Evolutionary conservation across 2,329 filamentous ascomycete genomes (phyloP).

Genomic region (Cercospora berteroae): DNA sequence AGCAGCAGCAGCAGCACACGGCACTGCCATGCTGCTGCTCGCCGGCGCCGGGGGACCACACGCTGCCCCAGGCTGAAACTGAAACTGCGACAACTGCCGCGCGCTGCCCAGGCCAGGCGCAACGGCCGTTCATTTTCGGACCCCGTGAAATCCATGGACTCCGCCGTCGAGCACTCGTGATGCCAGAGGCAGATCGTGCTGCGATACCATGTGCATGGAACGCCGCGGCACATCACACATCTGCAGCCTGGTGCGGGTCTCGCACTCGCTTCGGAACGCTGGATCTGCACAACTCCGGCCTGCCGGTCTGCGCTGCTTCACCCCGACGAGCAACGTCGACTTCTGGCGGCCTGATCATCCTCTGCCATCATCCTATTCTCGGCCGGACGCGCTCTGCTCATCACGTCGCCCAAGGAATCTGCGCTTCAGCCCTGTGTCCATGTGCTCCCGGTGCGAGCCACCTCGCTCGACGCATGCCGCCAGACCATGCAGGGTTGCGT

Average conservation of each 20-base stretch:
- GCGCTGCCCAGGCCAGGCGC: background rate
- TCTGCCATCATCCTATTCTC: background rate
- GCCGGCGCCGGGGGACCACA: background rate
- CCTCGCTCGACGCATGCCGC: conserved; percentile 1
- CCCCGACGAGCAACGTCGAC: background rate
- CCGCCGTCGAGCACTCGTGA: background rate
- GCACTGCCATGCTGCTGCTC: background rate
- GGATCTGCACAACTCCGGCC: background rate
- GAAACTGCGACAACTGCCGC: background rate
- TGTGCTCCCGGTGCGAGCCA: background rate
- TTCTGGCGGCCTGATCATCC: background rate
- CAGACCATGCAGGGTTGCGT: conserved; percentile 8
- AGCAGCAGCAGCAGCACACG: background rate
- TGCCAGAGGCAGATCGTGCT: background rate
- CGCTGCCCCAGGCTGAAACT: background rate
- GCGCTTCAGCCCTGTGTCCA: conserved; percentile 10
- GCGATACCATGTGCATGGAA: conserved; percentile 10
- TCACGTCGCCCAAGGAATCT: background rate
- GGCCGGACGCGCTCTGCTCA: background rate
- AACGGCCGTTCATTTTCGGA: background rate
- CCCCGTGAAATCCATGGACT: background rate
- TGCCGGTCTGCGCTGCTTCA: background rate
- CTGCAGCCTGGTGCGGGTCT: background rate
- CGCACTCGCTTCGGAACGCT: background rate
- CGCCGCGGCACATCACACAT: conserved; percentile 5